phyloP scores from a whole-genome alignment of 306 rosid genomes.

The Sicyos baderoa region DNA sequence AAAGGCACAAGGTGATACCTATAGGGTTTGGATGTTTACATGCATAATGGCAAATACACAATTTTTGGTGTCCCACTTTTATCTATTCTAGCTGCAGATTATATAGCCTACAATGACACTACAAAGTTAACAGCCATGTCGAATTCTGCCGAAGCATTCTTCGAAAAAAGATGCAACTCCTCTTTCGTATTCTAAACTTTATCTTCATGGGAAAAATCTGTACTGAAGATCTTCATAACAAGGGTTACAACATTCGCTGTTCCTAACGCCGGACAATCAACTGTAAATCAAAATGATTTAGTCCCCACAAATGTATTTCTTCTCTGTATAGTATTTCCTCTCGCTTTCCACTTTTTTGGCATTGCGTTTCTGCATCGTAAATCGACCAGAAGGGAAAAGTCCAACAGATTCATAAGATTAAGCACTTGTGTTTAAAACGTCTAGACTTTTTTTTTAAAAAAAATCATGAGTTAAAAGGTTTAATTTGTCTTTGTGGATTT shows the following conservation, averaged over 20 bases:
- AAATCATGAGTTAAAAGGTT: background rate
- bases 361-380: slow-evolving; percentile 71
- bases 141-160: background rate
- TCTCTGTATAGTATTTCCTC: slow-evolving; percentile 76
- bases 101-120: slow-evolving; percentile 16
- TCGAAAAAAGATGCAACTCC: background rate
- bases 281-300: slow-evolving; percentile 23
- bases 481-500: too few species aligned
- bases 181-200: background rate
- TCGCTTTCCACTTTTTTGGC: slow-evolving; percentile 74
- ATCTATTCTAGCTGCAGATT: slow-evolving; percentile 15
- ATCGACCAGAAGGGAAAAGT: background rate
- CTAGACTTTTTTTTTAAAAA: background rate
- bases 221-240: slow-evolving; percentile 16
- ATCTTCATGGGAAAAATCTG: slow-evolving; percentile 16
- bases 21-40: slow-evolving; percentile 16
- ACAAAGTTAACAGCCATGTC: slow-evolving; percentile 14
- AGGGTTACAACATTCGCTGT: slow-evolving; percentile 9
- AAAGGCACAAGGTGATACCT: slow-evolving; percentile 16
- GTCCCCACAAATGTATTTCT: slow-evolving; percentile 68
- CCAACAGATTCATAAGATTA: background rate
- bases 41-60: slow-evolving; percentile 7
- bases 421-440: background rate
- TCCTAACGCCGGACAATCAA: background rate
- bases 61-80: background rate